phyloP scores from a whole-genome alignment of 805 yeast species.

The Suhomyces sp. region DNA sequence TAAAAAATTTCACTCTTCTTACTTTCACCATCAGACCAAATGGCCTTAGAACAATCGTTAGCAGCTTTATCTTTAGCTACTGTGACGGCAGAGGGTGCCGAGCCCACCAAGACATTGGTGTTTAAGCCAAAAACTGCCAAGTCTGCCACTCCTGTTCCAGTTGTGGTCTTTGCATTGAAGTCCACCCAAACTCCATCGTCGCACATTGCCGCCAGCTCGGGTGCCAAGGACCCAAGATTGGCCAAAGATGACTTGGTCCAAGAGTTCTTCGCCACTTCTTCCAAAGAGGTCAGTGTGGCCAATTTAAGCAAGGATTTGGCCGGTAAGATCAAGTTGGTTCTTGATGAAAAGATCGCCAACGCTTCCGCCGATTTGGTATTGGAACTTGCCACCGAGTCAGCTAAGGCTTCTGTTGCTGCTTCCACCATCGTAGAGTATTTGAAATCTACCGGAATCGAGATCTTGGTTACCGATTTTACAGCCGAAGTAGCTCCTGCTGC shows the following conservation, averaged over 20 bases:
- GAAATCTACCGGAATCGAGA: conserved; percentile 48
- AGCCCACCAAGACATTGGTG: conserved; percentile 69
- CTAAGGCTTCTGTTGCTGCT: conserved; percentile 51
- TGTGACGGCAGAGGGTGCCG: conserved; percentile 49
- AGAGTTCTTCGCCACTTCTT: conserved; percentile 54
- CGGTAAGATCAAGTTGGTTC: conserved; percentile 56
- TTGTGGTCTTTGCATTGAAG: conserved; percentile 73
- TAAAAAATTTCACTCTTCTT: not conserved
- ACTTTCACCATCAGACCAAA: conserved; percentile 16
- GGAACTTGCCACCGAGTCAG: conserved; percentile 49
- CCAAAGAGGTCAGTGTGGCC: conserved; percentile 64
- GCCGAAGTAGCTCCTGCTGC: conserved; percentile 26
- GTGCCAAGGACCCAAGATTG: conserved; percentile 80
- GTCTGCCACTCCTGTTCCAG: conserved; percentile 72
- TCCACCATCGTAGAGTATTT: conserved; percentile 46
- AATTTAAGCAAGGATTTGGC: conserved; percentile 43
- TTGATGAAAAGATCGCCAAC: conserved; percentile 51
- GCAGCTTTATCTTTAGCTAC: conserved; percentile 63
- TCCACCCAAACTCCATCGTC: conserved; percentile 68
- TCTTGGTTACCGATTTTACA: conserved; percentile 53
- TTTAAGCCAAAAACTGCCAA: conserved; percentile 92
- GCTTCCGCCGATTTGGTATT: conserved; percentile 36
- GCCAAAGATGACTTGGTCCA: conserved; percentile 79
- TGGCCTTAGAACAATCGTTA: conserved; percentile 69
- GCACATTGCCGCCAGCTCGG: conserved; percentile 61